Conservation (phyloP, 768 basidiomycete species). For the Amanita jacksonii region DNA sequence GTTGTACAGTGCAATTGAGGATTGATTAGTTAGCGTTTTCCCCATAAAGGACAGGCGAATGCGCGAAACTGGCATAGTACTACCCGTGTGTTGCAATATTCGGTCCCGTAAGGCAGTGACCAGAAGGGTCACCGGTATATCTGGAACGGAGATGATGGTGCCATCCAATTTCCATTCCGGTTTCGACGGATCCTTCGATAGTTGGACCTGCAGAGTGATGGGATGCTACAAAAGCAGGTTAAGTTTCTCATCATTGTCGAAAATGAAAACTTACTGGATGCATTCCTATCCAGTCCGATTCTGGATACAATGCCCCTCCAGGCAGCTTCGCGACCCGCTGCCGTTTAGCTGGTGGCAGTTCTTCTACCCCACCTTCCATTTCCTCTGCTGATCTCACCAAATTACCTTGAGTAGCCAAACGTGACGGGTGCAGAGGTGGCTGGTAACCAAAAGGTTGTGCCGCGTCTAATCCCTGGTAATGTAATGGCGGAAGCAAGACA, state of each 20-base stretch:
- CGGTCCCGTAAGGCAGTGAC: constrained; percentile 89
- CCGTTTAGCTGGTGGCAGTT: constrained; percentile 76
- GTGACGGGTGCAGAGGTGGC: constrained; percentile 61
- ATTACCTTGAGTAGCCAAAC: constrained; percentile 50
- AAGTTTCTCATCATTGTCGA: not conserved
- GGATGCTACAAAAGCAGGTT: constrained; percentile 47
- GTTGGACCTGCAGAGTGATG: constrained; percentile 74
- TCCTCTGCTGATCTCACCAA: constrained; percentile 72
- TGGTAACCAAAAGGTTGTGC: constrained; percentile 75
- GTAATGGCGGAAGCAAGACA: constrained; percentile 78
- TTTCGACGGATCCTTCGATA: constrained; percentile 74
- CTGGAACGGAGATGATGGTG: constrained; percentile 61
- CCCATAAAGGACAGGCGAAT: constrained; percentile 72
- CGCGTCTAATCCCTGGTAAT: constrained; percentile 73
- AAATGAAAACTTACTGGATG: constrained; percentile 52
- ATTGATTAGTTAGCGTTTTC: constrained; percentile 83
- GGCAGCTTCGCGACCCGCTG: constrained; percentile 81
- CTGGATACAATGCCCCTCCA: constrained; percentile 76
- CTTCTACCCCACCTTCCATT: constrained; percentile 60
- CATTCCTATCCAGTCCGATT: constrained; percentile 83
- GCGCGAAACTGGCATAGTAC: constrained; percentile 68
- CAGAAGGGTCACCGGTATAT: constrained; percentile 74
- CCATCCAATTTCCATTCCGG: constrained; percentile 94
- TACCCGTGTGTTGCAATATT: constrained; percentile 70
- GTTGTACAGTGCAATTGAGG: constrained; percentile 80